Conservation (phyloP, 495 filamentous ascomycete genomes). For the Beverwykella pulmonaria region DNA sequence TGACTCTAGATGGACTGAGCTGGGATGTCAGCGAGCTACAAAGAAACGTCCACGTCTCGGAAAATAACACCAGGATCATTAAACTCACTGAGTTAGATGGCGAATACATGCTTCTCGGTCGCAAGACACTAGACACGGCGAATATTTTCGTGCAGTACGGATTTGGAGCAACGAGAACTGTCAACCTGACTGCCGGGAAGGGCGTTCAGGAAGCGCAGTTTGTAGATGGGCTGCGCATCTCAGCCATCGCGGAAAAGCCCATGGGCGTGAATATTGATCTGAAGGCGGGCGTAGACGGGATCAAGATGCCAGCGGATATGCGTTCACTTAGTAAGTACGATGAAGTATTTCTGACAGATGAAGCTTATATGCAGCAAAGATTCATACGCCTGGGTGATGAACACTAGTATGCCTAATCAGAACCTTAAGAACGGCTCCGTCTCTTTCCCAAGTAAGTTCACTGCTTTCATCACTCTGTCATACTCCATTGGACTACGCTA, state of each 20-base stretch:
- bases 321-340: not conserved
- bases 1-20: not conserved
- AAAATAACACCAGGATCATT: conserved; percentile 15
- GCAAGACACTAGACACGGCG: not conserved
- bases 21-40: not conserved
- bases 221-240: conserved; percentile 8
- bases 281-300: not conserved
- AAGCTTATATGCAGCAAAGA: too few relatives aligned
- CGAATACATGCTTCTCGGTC: conserved; percentile 13
- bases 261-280: conserved; percentile 11
- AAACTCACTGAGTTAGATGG: conserved; percentile 9
- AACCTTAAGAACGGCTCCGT: not conserved
- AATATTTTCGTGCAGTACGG: conserved; percentile 20
- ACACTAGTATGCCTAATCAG: conserved; percentile 3
- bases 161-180: conserved; percentile 1
- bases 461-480: too few relatives aligned
- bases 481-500: too few relatives aligned
- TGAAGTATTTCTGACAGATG: too few relatives aligned
- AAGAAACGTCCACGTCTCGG: conserved; percentile 9
- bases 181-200: conserved; percentile 1
- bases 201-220: conserved; percentile 19
- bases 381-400: conserved; percentile 11
- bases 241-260: not conserved
- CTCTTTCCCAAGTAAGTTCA: not conserved
- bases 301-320: not conserved